Percentiles rank a stretch among this genome's conserved stretches.
These are phyloP conservation scores for Pseudonitzschia multistriata DNA, from an alignment of 108 stramenopile genomes.

Conservation along the genomic window DNA sequence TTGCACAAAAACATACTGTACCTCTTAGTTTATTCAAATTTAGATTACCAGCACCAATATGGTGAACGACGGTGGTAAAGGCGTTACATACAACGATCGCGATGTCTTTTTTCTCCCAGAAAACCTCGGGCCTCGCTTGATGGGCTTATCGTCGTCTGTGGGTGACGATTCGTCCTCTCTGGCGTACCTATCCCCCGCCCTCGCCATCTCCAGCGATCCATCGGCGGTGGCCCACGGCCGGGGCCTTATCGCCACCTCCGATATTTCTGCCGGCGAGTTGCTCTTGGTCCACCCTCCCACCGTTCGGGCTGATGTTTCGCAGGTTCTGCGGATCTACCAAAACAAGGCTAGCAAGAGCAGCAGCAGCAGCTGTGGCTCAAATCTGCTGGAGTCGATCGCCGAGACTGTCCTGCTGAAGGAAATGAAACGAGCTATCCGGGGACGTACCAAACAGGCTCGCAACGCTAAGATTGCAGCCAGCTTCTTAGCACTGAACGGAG, in stretches of 20 bases:
- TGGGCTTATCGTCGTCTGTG: not conserved
- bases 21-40: too few relatives aligned
- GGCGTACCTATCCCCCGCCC: not conserved
- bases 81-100: too few relatives aligned
- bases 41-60: too few relatives aligned
- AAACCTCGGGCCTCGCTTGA: slow-evolving; percentile 1
- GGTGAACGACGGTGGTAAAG: too few relatives aligned
- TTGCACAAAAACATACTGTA: too few relatives aligned
- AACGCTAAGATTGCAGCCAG: slow-evolving; percentile 1
- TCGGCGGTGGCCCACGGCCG: slow-evolving; percentile 17
- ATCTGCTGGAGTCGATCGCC: slow-evolving; percentile 47
- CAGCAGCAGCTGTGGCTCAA: not conserved
- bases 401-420: slow-evolving; percentile 50
- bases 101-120: not conserved
- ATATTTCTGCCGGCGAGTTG: slow-evolving; percentile 61
- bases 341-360: slow-evolving; percentile 16
- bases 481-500: slow-evolving; percentile 20
- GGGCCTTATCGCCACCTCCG: slow-evolving; percentile 61
- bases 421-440: slow-evolving; percentile 33
- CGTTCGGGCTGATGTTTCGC: slow-evolving; percentile 34
- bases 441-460: not conserved
- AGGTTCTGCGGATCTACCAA: not conserved
- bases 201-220: not conserved
- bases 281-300: slow-evolving; percentile 67
- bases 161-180: not conserved